Base-by-base conservation (phyloP, 306 rosid genomes). In the Cucurbita ficifolia region DNA sequence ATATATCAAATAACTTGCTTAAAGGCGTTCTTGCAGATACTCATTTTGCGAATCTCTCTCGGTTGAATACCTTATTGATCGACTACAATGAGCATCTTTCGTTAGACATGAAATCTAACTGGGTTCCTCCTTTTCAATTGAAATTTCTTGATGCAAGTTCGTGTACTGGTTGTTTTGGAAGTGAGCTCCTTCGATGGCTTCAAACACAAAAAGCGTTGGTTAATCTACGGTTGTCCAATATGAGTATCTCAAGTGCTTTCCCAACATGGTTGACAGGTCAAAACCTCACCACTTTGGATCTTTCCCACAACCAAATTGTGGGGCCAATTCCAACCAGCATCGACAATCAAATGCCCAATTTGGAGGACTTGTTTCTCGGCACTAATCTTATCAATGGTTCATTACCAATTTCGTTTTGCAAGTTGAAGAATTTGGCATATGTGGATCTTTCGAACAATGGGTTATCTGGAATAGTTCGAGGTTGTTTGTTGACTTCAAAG, bases 261-360 rank as follows among this genome's bases (percentile, higher is more conserved):
- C 74, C 58, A 11, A 18, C 6, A 2, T 70, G 74, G 74, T 52
- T 70, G 39, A 6, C 1, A 5, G 45, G 40, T 22, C 52, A 12
- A 43, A 18, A 22, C 21, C 74, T 70, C 13, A 50, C 10, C 7
- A 8, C 2, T 4, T 0, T 14, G 29, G 61, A 77, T 74, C 81
- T 77, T 22, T 81, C 81, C 14, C 10, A 73, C 18, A 77, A 81
- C 24, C 29, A 4, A 22, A 24, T 69, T 29, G 21, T 0, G 16
- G 74, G 74, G 7, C 22, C 74, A 10, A 5, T 70, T 14, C 58
- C 58, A 6, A 9, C 8, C 0, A 2, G 5, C 17, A 45, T 70
- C 6, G 43, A 4, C 1, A 5, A 46, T 48, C 59, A n/a, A 46
- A 49, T 49, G 74, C 54, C 74, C 13, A 70, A 33, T 3, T 70